A percentile compares a stretch with the other conserved stretches of the same genome.
Conservation (phyloP, 2,329 filamentous ascomycete species). For the Phaeosphaeriaceae sp. region DNA sequence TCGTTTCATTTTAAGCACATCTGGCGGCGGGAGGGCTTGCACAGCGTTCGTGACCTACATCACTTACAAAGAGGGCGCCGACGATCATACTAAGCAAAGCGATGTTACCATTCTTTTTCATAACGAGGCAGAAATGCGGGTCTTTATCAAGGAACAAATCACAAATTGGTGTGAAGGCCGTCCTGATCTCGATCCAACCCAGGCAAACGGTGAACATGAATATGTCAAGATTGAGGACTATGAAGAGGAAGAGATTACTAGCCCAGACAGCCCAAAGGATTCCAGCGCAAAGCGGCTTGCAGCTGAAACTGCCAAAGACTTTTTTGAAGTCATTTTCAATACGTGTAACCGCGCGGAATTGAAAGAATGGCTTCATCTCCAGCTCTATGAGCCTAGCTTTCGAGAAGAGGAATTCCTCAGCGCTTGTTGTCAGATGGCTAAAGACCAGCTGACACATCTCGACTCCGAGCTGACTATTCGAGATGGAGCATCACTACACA, state of each 20-base stretch:
- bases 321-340: constrained; percentile 19
- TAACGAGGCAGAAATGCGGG: constrained; percentile 1
- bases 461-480: background rate
- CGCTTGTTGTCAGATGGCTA: background rate
- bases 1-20: constrained; percentile 8
- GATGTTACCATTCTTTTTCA: constrained; percentile 12
- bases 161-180: constrained; percentile 1
- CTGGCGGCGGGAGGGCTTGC: constrained; percentile 11
- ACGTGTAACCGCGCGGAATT: background rate
- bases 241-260: constrained; percentile 1
- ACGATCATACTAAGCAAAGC: constrained; percentile 6
- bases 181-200: background rate
- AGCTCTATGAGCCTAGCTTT: constrained; percentile 6
- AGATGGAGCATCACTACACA: background rate
- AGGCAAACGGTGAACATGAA: too few relatives aligned
- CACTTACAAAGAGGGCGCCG: constrained; percentile 9
- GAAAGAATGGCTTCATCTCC: background rate
- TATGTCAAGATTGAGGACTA: background rate
- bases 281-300: background rate
- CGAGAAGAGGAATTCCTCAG: background rate
- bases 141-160: constrained; percentile 9
- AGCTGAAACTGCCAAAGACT: constrained; percentile 11
- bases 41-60: constrained; percentile 11
- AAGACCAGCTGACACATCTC: background rate
- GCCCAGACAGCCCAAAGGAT: background rate